phyloP scores from a whole-genome alignment of 371 early-diverging fungal species.

The Apophysomyces elegans region DNA sequence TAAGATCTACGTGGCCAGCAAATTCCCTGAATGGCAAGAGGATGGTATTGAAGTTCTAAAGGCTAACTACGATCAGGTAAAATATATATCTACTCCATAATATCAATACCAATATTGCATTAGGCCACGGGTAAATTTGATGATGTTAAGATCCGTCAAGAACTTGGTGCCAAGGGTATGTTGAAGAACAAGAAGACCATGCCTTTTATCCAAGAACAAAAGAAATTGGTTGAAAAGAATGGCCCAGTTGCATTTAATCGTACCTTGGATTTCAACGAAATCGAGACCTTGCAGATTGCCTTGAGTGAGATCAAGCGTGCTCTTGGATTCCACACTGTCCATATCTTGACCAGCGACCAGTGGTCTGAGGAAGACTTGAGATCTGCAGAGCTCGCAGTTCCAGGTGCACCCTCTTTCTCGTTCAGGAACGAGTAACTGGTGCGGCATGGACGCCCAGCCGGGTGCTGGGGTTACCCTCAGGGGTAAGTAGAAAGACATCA shows the following conservation, averaged over 20 bases:
- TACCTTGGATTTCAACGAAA: constrained; percentile 80
- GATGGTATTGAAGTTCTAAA: constrained; percentile 72
- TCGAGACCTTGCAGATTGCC: constrained; percentile 62
- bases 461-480: too few species aligned
- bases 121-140: constrained; percentile 62
- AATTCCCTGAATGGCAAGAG: constrained; percentile 96
- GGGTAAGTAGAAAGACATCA: too few species aligned
- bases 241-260: constrained; percentile 85
- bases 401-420: constrained; percentile 67
- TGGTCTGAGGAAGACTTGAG: constrained; percentile 55
- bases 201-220: constrained; percentile 87
- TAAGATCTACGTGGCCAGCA: constrained; percentile 75
- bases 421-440: constrained; percentile 51
- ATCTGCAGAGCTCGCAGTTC: constrained; percentile 65
- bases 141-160: constrained; percentile 72
- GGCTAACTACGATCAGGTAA: constrained; percentile 64
- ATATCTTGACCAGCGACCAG: constrained; percentile 52
- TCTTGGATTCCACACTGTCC: constrained; percentile 46
- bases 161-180: constrained; percentile 73
- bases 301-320: constrained; percentile 57
- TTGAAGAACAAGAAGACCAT: constrained; percentile 92
- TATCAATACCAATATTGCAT: constrained; percentile 5
- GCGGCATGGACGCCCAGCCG: too few species aligned
- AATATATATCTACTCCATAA: neutral
- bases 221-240: constrained; percentile 69